Conservation (phyloP, 345 rosid genomes). For the Nephelium lappaceum region DNA sequence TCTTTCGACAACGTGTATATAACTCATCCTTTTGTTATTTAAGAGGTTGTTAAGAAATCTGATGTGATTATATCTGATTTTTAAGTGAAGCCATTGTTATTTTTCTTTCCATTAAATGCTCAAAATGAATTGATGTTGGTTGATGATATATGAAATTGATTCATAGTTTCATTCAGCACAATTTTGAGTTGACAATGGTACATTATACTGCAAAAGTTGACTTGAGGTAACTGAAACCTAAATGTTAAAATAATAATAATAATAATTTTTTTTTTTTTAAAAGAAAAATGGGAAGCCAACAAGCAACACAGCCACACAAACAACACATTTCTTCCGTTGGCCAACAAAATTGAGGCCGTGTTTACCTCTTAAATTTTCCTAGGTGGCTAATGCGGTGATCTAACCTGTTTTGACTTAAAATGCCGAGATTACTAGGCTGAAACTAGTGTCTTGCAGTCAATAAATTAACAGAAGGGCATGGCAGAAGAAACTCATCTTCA, state of each 20-base stretch:
- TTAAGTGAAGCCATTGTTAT: neutral
- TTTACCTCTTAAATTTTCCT: no score
- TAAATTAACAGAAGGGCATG: neutral
- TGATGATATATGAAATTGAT: neutral
- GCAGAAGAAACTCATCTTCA: neutral
- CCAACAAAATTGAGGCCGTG: no score
- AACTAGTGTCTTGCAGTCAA: neutral
- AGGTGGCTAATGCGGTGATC: no score
- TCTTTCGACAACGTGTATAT: neutral
- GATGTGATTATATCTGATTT: neutral
- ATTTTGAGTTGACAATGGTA: neutral
- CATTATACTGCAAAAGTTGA: no score
- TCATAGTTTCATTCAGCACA: neutral
- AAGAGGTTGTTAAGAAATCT: neutral
- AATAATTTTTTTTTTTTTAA: no score
- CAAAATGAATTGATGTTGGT: neutral
- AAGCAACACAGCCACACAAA: no score
- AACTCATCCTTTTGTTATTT: neutral
- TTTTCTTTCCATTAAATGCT: neutral
- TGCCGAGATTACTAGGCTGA: no score
- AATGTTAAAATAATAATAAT: no score
- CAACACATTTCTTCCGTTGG: no score
- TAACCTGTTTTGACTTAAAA: no score
- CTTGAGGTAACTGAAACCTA: no score
- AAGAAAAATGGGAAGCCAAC: no score